phyloP scores from a whole-genome alignment of 1,284 basidiomycete genomes.

The Sanghuangporus sanghuang region DNA sequence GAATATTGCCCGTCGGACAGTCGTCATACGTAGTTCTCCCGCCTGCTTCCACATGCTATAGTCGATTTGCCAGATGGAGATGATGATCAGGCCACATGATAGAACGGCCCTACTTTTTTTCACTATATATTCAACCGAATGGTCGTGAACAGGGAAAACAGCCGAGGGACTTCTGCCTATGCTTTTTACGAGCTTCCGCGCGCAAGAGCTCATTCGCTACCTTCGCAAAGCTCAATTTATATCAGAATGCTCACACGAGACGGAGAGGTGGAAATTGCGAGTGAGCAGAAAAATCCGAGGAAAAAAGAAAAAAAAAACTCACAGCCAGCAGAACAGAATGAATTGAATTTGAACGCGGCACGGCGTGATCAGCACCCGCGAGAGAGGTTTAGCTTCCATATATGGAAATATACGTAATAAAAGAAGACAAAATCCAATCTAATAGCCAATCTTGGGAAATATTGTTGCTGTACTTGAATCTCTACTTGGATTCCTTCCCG shows the following conservation, averaged over 20 bases:
- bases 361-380: not conserved
- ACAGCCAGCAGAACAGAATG: not conserved
- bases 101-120: not conserved
- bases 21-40: not conserved
- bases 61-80: not conserved
- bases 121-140: not conserved
- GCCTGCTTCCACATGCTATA: not conserved
- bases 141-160: not conserved
- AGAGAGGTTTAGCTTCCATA: not conserved
- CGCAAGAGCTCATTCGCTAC: not conserved
- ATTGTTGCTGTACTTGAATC: not conserved
- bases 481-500: not conserved
- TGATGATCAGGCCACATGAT: not conserved
- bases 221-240: not conserved
- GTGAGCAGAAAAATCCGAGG: not conserved
- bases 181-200: not conserved
- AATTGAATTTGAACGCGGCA: not conserved
- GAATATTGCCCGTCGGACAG: constrained; percentile 1
- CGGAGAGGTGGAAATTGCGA: not conserved
- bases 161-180: not conserved
- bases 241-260: not conserved
- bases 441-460: not conserved
- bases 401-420: not conserved
- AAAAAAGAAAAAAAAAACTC: not conserved
- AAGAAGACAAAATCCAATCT: constrained; percentile 4